Percentiles rank a stretch among this genome's conserved stretches.
phyloP scores from a whole-genome alignment of 2,329 filamentous ascomycete genomes.

The Parastagonospora nodorum region DNA sequence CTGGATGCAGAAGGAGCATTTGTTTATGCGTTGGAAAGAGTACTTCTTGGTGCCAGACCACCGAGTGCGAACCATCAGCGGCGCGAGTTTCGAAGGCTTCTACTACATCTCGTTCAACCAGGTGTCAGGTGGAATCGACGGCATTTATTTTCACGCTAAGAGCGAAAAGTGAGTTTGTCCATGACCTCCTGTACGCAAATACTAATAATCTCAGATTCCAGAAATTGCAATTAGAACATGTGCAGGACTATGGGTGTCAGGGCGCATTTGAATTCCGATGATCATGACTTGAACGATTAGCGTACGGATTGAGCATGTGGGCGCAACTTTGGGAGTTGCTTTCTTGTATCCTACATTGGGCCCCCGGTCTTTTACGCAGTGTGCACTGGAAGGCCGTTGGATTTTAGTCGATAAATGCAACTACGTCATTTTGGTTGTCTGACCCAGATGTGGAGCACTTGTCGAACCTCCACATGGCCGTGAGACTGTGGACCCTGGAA shows the following conservation, averaged over 20 bases:
- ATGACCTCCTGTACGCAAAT: not conserved
- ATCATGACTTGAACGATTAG: constrained; percentile 46
- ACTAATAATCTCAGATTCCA: constrained; percentile 70
- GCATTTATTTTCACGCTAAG: constrained; percentile 97
- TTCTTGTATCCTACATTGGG: constrained; percentile 34
- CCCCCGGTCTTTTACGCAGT: constrained; percentile 34
- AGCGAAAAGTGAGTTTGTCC: constrained; percentile 83
- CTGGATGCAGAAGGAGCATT: constrained; percentile 78
- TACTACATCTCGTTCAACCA: constrained; percentile 99
- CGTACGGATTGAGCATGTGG: constrained; percentile 37
- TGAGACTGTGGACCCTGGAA: constrained; percentile 16
- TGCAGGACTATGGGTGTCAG: constrained; percentile 82
- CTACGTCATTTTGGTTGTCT: constrained; percentile 21
- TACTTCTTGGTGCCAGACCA: constrained; percentile 97
- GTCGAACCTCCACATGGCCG: constrained; percentile 13
- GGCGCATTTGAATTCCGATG: constrained; percentile 87
- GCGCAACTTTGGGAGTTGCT: constrained; percentile 26
- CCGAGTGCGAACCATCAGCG: constrained; percentile 84
- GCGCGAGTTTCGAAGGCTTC: constrained; percentile 96
- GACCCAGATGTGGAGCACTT: constrained; percentile 8
- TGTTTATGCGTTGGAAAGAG: constrained; percentile 99
- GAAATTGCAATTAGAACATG: constrained; percentile 87
- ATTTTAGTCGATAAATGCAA: constrained; percentile 19
- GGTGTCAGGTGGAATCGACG: constrained; percentile 79
- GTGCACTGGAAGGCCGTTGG: constrained; percentile 29